Evolutionary conservation across 2,329 filamentous ascomycete species (phyloP).

Genomic region (Monosporascus ibericus): DNA sequence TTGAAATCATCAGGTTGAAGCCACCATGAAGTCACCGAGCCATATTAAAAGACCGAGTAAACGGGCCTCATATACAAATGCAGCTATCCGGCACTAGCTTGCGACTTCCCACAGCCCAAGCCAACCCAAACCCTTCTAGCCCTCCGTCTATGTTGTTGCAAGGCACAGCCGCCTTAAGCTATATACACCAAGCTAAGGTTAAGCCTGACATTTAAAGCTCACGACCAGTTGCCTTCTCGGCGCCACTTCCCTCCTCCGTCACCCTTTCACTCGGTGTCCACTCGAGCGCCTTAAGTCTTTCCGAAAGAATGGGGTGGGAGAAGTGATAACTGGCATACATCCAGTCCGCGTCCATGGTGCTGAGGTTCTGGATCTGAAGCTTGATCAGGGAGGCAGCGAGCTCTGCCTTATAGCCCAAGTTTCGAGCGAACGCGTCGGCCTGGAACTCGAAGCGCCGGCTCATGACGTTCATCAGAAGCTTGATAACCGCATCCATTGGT

Average conservation of each 20-base stretch:
- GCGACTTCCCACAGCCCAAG: background rate
- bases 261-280: slow-evolving; percentile 67
- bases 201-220: slow-evolving; percentile 38
- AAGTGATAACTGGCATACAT: slow-evolving; percentile 98
- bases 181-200: slow-evolving; percentile 2
- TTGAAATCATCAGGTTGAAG: no score
- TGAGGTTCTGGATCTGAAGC: slow-evolving; percentile 96
- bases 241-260: slow-evolving; percentile 43
- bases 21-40: no score
- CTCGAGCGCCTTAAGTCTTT: slow-evolving; percentile 83
- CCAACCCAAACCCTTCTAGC: background rate
- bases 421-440: slow-evolving; percentile 83
- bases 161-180: background rate
- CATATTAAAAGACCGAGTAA: no score
- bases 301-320: slow-evolving; percentile 92
- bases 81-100: no score
- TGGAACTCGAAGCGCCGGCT: slow-evolving; percentile 94
- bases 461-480: slow-evolving; percentile 92
- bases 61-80: no score
- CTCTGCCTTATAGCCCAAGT: slow-evolving; percentile 76
- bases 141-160: background rate
- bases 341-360: slow-evolving; percentile 98
- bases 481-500: slow-evolving; percentile 90
- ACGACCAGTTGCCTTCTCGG: slow-evolving; percentile 66
- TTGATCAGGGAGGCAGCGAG: slow-evolving; percentile 88